Base-by-base conservation (phyloP, 306 rosid species). In the Corylus avellana region DNA sequence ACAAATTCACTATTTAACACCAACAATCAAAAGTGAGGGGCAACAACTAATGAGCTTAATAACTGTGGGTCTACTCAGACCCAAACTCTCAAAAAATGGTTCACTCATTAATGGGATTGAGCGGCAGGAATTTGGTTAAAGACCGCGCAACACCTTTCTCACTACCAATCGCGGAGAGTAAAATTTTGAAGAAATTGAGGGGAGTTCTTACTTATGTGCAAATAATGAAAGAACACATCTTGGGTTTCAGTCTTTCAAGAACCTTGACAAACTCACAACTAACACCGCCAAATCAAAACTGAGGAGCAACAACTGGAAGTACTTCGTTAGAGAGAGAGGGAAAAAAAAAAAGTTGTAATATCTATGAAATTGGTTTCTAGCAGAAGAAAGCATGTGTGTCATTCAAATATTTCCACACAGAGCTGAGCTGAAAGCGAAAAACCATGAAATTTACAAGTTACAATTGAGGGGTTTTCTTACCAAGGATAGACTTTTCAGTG, bases 51-150 rank as follows among this genome's bases (percentile, higher is more conserved):
- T 84, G 22, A 93, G 87, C 82, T 90, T 89, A 49, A 87, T 77
- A 64, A 94, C 80, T 3, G 76, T 81, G 16, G 87, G 73, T 59
- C 39, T 90, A 70, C 93, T 58, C 78, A 94, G 63, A 17, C 97
- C 96, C 68, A 94, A 76, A 80, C 97, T 92, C 86, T 92, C 98
- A 10, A 92, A 77, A 78, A 94, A 90, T 0, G 97, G 97, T 62
- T 94, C 98, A 59, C 90, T 94, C 98, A 27, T 94, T 92, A n/a
- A 92, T 83, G 49, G 96, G 97, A 76, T 92, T 74, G 54, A 88
- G 89, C 61, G 90, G 85, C 49, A 94, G 71, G 48, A 84, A 88
- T 82, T 84, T 82, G 29, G 73, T 77, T 49, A 94, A 64, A 14
- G 85, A 74, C 5, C 79, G 86, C 27, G 80, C 75, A 72, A 87